A percentile compares a stretch with the other conserved stretches of the same genome.
phyloP scores from a whole-genome alignment of 164 flowering plant species.

The Tetrastigma voinierianum region DNA sequence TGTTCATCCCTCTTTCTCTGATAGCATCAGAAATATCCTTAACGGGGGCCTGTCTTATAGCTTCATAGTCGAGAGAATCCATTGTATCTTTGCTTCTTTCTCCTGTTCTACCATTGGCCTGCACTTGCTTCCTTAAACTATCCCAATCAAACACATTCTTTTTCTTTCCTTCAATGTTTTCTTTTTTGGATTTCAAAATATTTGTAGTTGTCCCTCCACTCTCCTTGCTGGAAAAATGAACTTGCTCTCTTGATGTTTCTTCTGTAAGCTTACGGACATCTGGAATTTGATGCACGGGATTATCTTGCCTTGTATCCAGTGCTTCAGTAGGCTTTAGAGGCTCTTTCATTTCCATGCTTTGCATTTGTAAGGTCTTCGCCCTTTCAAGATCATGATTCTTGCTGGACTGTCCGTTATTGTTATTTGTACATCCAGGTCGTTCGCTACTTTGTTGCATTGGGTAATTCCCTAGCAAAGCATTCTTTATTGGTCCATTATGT shows the following conservation, averaged over 20 bases:
- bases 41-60: slow-evolving; percentile 65
- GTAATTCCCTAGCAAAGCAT: background rate
- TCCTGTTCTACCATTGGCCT: slow-evolving; percentile 26
- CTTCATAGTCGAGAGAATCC: slow-evolving; percentile 88
- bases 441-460: slow-evolving; percentile 7
- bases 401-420: background rate
- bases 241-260: slow-evolving; percentile 16
- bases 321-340: slow-evolving; percentile 14
- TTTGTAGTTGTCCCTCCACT: slow-evolving; percentile 12
- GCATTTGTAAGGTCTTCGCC: slow-evolving; percentile 8
- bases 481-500: slow-evolving; percentile 7
- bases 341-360: slow-evolving; percentile 9
- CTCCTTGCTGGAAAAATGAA: slow-evolving; percentile 15
- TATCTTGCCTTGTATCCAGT: slow-evolving; percentile 9
- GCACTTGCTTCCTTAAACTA: slow-evolving; percentile 49
- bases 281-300: slow-evolving; percentile 14
- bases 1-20: slow-evolving; percentile 86
- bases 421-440: slow-evolving; percentile 1
- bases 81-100: slow-evolving; percentile 47
- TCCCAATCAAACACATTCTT: slow-evolving; percentile 68
- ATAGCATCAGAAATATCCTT: slow-evolving; percentile 64
- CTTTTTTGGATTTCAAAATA: slow-evolving; percentile 27
- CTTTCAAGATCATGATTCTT: slow-evolving; percentile 4
- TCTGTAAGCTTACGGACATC: slow-evolving; percentile 5
- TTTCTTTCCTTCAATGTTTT: slow-evolving; percentile 33